Percentiles rank a stretch among this genome's conserved stretches.
Evolutionary conservation across 2,329 filamentous ascomycete species (phyloP).

Genomic region (Xylaria sp.): DNA sequence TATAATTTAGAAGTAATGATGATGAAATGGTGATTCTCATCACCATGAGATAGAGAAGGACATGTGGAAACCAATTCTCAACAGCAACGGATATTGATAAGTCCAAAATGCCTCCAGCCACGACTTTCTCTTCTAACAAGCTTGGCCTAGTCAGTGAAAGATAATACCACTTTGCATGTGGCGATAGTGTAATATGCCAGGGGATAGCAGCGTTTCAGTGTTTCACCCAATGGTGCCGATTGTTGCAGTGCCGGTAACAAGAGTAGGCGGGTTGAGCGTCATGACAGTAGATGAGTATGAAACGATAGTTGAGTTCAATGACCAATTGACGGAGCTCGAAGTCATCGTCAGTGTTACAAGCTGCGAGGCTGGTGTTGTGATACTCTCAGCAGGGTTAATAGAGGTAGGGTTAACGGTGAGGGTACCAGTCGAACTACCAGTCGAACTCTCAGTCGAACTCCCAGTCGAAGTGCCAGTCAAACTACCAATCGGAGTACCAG

Average conservation of each 20-base stretch:
- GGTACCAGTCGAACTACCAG: no score
- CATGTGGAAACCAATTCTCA: background rate
- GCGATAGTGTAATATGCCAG: background rate
- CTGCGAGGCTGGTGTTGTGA: background rate
- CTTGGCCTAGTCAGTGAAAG: background rate
- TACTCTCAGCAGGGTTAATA: background rate
- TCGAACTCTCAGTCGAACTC: no score
- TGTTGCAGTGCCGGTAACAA: slow-evolving; percentile 15
- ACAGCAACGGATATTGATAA: slow-evolving; percentile 2
- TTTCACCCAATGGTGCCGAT: slow-evolving; percentile 7
- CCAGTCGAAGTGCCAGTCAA: no score
- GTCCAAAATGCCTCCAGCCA: background rate
- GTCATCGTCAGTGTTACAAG: slow-evolving; percentile 18
- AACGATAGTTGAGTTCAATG: slow-evolving; percentile 18
- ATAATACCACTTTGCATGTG: background rate
- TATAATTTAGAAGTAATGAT: slow-evolving; percentile 1
- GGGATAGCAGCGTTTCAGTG: background rate
- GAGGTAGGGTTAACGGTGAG: background rate
- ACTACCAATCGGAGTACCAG: no score
- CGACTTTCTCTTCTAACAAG: background rate
- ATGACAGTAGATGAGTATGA: slow-evolving; percentile 19
- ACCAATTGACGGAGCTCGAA: slow-evolving; percentile 18
- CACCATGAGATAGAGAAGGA: background rate
- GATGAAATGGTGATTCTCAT: background rate
- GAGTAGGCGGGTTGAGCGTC: slow-evolving; percentile 15